These are phyloP conservation scores for Trebouxiophyceae sp. DNA, from an alignment of 163 green algal species.

Conservation along the genomic window DNA sequence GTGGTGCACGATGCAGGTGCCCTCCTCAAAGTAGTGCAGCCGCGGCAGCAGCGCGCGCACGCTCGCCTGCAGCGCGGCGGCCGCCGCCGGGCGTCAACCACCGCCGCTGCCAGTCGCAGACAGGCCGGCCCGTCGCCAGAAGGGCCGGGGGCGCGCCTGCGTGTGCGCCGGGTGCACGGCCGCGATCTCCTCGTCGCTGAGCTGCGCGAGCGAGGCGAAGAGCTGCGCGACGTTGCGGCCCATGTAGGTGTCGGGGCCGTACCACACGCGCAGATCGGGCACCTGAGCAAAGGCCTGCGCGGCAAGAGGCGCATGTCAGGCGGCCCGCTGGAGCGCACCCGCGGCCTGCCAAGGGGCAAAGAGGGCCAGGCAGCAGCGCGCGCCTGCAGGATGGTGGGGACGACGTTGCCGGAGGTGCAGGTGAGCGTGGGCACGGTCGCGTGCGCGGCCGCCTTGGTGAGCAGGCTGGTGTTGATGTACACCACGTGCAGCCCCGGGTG, in stretches of 20 bases:
- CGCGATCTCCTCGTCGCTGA: constrained; percentile 60
- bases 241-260: constrained; percentile 99
- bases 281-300: constrained; percentile 64
- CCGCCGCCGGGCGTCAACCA: not conserved
- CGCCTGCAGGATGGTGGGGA: constrained; percentile 90
- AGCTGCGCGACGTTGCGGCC: constrained; percentile 87
- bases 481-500: constrained; percentile 49
- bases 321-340: not conserved
- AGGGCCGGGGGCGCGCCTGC: too few species aligned
- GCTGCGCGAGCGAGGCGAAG: constrained; percentile 60
- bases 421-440: constrained; percentile 92
- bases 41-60: constrained; percentile 68
- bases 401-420: constrained; percentile 98
- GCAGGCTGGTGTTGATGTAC: constrained; percentile 98
- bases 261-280: constrained; percentile 83
- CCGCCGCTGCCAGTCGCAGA: not conserved
- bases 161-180: constrained; percentile 62
- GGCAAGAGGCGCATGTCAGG: not conserved
- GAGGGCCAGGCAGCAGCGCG: constrained; percentile 23
- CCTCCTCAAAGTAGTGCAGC: constrained; percentile 82
- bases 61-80: constrained; percentile 23
- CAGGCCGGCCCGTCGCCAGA: too few species aligned
- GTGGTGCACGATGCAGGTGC: constrained; percentile 97
- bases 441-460: constrained; percentile 88
- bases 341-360: not conserved